Base-by-base conservation (phyloP, 139 green algal genomes). In the Ettlia oleoabundans region DNA sequence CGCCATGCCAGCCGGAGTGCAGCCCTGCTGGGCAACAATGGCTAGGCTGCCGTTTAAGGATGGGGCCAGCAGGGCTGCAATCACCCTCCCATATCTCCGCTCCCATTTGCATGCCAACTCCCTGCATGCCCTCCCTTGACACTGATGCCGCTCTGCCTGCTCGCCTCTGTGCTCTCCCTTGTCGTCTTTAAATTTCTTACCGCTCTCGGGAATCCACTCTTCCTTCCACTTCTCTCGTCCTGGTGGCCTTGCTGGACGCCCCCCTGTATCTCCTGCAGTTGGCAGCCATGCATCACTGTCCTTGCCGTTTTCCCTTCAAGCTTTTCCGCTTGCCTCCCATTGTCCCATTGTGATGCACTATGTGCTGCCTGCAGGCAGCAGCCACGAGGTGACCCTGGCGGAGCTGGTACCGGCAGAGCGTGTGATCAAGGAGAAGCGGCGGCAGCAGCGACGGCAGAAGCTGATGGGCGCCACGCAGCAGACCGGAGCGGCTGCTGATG, bases 361-460 rank as follows among this genome's bases (percentile, higher is more conserved):
- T 33, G 30, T 68, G 26, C 24, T 33, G n/a, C 3, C 4, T 51
- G 72, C 72, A 80, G 73, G 73, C 73, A 69, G 52, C 53, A 55
- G 26, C 18, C 73, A 80, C 73, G 9, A 67, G 35, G 73, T 80
- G 24, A 80, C 73, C 0, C 53, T 69, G 52, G 73, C 53, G 2
- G 73, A 80, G 73, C 51, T 80, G 73, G 28, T 55, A 37, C 73
- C 73, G 0, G 73, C 73, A 30, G 53, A 80, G 1, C 37, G 38
- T 51, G 73, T 78, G 7, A 47, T 78, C 2, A 35, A 33, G 15
- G 73, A 67, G 24, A 68, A 80, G 53, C 24, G 26, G 52, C 51
- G 37, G 24, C 22, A n/a, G 35, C 52, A 37, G 35, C 35, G 73
- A 52, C 73, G 38, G 53, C 52, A 51, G 37, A 35, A 26, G 43